Conservation (phyloP, 2,329 filamentous ascomycete species). For the Thelonectria rubi region DNA sequence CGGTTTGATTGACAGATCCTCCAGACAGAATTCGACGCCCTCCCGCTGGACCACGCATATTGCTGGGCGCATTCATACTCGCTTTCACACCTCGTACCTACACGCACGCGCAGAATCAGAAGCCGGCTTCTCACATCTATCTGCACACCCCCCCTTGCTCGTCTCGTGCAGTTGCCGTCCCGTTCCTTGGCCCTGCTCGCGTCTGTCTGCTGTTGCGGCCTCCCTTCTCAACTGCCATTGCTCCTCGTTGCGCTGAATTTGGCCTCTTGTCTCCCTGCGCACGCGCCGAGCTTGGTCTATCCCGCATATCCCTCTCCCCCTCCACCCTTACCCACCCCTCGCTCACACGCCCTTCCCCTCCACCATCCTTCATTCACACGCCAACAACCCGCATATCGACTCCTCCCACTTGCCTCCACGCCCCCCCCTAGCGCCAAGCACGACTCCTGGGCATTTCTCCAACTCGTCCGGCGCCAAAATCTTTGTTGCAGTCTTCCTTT, state of each 20-base stretch:
- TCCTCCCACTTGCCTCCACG: slow-evolving; percentile 36
- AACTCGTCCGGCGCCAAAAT: slow-evolving; percentile 41
- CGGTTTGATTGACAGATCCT: slow-evolving; percentile 17
- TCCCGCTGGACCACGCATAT: slow-evolving; percentile 17
- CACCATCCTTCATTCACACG: slow-evolving; percentile 18
- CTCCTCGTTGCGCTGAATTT: slow-evolving; percentile 22
- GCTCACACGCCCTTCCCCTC: slow-evolving; percentile 31
- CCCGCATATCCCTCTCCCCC: slow-evolving; percentile 31
- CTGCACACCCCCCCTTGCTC: slow-evolving; percentile 29
- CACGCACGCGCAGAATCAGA: slow-evolving; percentile 10
- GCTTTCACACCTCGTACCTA: slow-evolving; percentile 14
- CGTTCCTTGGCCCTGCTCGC: slow-evolving; percentile 21
- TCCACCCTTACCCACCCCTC: slow-evolving; percentile 29
- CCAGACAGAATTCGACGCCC: slow-evolving; percentile 20
- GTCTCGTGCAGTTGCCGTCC: slow-evolving; percentile 36
- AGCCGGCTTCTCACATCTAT: slow-evolving; percentile 3
- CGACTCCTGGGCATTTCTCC: slow-evolving; percentile 35
- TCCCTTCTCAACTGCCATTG: slow-evolving; percentile 16
- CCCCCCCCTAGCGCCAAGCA: slow-evolving; percentile 40
- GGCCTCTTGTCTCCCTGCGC: slow-evolving; percentile 29
- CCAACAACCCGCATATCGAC: slow-evolving; percentile 31
- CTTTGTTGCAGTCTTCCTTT: slow-evolving; percentile 41
- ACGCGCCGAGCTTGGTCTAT: slow-evolving; percentile 40
- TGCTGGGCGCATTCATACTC: slow-evolving; percentile 26
- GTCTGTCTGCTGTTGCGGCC: slow-evolving; percentile 30